Evolutionary conservation across 768 basidiomycete species (phyloP), one percentile per base, ranked within the genome.

Genomic region (Tulasnella sp.): DNA sequence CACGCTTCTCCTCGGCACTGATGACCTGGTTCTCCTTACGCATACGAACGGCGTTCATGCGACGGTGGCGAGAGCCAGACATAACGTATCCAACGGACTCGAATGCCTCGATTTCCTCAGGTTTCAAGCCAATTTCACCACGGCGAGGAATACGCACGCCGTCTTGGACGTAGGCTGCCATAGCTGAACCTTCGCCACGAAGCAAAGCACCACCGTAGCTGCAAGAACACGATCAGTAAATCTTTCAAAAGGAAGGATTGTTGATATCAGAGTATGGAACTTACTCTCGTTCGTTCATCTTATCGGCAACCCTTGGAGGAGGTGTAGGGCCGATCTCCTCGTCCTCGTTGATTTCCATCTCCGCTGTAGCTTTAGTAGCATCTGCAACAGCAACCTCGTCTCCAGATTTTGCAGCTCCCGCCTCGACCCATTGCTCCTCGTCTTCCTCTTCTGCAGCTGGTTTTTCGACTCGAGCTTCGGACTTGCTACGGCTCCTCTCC

Each of bases 1-100:
- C 93, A 40, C 97, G 85, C 87, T 99, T 99, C 87, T 99, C 97
- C 84, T 99, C 97, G 1, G 97, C 96, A 80, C 92, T 94, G 82
- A 99, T 99, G 79, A 99, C 96, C 84, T 99, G 97, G 85, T 99
- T 98, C 86, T 99, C 97, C 87, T 99, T 99, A 81, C 97, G 86
- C 90, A 99, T 93, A 77, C 97, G 93, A 64, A 99, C 97, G 0
- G 97, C 97, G 80, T 99, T 99, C 97, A 99, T 99, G 83, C 95
- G 88, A 79, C 93, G 88, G 83, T 99, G 96, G 78, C 97, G 86
- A 80, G 90, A 93, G 67, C 97, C 97, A 80, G 93, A 95, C 97
- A 99, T 99, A 68, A 99, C 97, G 83, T 97, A 99, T 22, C 97
- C 97, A 9, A 92, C 92, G 31, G 86, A 81, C 85, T 99, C 97